Evolutionary conservation across 176 grass and related monocot genomes (phyloP).

Genomic region (Oryza coarctata): DNA sequence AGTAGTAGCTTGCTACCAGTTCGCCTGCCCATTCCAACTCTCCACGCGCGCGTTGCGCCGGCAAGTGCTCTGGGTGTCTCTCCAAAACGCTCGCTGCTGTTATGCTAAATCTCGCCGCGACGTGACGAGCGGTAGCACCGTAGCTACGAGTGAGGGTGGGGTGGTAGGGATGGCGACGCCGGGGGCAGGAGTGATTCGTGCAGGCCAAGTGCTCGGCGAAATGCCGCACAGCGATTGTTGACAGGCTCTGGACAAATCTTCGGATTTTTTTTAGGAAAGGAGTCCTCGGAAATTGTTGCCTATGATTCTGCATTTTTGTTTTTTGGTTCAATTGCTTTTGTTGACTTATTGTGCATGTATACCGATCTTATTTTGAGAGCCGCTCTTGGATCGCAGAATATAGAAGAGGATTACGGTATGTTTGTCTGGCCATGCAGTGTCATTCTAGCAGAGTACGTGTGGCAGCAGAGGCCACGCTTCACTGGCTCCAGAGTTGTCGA

Average conservation of each 20-base stretch:
- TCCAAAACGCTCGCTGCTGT: too few relatives aligned
- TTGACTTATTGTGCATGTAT: neutral
- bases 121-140: neutral
- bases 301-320: neutral
- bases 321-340: neutral
- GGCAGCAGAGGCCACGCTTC: slow-evolving; percentile 71
- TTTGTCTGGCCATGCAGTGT: slow-evolving; percentile 87
- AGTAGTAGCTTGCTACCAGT: neutral
- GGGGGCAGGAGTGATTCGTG: neutral
- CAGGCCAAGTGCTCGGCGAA: neutral
- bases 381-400: slow-evolving; percentile 39
- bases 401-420: slow-evolving; percentile 86
- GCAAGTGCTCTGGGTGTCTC: neutral
- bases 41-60: neutral
- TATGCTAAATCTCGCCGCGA: too few relatives aligned
- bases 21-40: neutral
- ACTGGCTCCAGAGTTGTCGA: slow-evolving; percentile 54
- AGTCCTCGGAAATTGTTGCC: neutral
- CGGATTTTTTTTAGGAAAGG: too few relatives aligned
- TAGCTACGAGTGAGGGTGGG: too few relatives aligned
- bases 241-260: neutral
- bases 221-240: neutral
- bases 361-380: neutral
- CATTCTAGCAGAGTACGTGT: slow-evolving; percentile 80
- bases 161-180: neutral